Evolutionary conservation across 352 stramenopile species (phyloP).

Genomic region (Phytopythium chamaehyphon): DNA sequence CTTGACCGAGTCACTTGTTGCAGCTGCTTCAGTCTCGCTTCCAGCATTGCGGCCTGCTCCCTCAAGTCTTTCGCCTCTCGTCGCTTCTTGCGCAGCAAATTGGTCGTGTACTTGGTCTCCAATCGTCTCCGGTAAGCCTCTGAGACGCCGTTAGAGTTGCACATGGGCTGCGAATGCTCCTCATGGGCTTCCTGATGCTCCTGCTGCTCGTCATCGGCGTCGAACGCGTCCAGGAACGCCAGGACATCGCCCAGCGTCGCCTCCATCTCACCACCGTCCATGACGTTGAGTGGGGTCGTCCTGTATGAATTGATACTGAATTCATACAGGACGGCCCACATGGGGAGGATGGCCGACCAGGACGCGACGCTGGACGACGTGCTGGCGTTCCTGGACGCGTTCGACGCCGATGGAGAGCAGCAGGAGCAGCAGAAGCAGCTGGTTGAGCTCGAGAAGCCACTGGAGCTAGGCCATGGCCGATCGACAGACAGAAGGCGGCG

Average conservation of each 20-base stretch:
- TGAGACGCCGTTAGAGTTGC: background rate
- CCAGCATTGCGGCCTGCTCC: background rate
- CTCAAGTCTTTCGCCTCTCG: background rate
- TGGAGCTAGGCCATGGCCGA: background rate
- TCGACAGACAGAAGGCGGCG: too few relatives aligned
- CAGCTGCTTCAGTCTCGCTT: background rate
- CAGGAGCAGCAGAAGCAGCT: background rate
- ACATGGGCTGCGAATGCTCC: background rate
- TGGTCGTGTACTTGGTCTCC: conserved; percentile 1
- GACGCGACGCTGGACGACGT: background rate
- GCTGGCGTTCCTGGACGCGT: conserved; percentile 1
- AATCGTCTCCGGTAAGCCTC: background rate
- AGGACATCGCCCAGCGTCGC: background rate
- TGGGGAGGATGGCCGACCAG: background rate
- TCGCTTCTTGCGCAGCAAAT: conserved; percentile 2
- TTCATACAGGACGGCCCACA: too few relatives aligned
- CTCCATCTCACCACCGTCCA: background rate
- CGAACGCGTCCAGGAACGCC: conserved; percentile 4
- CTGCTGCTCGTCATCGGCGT: background rate
- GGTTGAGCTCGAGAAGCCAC: background rate
- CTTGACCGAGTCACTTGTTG: too few relatives aligned
- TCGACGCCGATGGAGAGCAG: background rate
- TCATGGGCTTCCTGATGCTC: background rate
- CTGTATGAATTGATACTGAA: background rate
- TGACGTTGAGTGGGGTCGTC: background rate